Evolutionary conservation across 2,329 filamentous ascomycete genomes (phyloP).

Genomic region (Endocalyx cinctus): DNA sequence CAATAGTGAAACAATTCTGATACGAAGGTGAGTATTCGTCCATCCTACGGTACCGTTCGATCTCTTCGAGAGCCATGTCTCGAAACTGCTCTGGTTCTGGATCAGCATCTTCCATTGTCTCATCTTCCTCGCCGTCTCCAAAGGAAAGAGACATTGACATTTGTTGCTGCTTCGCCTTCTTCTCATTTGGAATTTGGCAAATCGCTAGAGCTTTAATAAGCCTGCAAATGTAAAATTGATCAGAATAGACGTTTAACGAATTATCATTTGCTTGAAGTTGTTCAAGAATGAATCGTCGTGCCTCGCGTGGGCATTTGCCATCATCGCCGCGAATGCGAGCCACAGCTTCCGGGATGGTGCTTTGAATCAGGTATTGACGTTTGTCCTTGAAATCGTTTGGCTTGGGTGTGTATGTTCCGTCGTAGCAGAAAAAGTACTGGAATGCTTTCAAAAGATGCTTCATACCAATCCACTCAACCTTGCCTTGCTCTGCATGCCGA

Average conservation of each 20-base stretch:
- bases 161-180: conserved; percentile 35
- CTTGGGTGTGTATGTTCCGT: conserved; percentile 70
- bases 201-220: conserved; percentile 62
- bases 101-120: conserved; percentile 36
- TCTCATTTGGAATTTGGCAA: conserved; percentile 49
- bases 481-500: conserved; percentile 65
- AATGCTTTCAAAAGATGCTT: conserved; percentile 83
- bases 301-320: conserved; percentile 72
- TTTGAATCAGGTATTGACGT: conserved; percentile 77
- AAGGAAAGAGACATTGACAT: conserved; percentile 37
- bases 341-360: conserved; percentile 76
- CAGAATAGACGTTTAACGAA: conserved; percentile 80
- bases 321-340: conserved; percentile 69
- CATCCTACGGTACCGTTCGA: conserved; percentile 62
- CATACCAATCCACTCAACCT: conserved; percentile 69
- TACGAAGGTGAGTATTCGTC: conserved; percentile 66
- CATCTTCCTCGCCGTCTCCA: conserved; percentile 36
- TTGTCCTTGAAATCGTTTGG: conserved; percentile 92
- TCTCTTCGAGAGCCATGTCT: conserved; percentile 53
- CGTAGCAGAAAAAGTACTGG: conserved; percentile 81
- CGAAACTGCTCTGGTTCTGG: conserved; percentile 44
- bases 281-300: conserved; percentile 80
- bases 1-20: conserved; percentile 62
- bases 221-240: conserved; percentile 81
- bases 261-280: conserved; percentile 94